Percentiles rank a stretch among this genome's conserved stretches.
Evolutionary conservation across 2,329 filamentous ascomycete species (phyloP).

Genomic region (Stachybotrys elegans): DNA sequence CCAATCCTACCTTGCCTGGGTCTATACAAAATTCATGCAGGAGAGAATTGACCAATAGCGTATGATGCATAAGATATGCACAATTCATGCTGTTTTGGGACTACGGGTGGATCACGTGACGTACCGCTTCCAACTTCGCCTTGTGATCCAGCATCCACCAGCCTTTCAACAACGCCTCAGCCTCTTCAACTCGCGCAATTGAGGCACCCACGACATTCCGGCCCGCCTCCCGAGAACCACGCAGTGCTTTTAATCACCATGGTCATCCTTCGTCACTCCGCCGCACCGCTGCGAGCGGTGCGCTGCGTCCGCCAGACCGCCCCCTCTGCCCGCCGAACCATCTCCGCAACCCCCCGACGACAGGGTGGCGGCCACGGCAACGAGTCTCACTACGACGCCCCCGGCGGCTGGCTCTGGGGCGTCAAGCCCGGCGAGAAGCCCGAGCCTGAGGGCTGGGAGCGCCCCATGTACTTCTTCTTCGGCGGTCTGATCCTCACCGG

Average conservation of each 20-base stretch:
- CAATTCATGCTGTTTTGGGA: too few relatives aligned
- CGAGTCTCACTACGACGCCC: conserved; percentile 81
- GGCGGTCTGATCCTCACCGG: conserved; percentile 68
- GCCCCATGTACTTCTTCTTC: conserved; percentile 77
- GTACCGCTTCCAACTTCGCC: background rate
- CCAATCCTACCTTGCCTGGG: too few relatives aligned
- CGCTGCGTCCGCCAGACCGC: conserved; percentile 30
- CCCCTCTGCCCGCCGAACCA: conserved; percentile 25
- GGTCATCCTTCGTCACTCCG: conserved; percentile 30
- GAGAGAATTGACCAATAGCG: too few relatives aligned
- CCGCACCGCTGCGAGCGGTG: conserved; percentile 29
- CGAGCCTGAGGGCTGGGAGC: conserved; percentile 96
- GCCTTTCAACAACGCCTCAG: background rate
- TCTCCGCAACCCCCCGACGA: conserved; percentile 40
- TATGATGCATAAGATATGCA: too few relatives aligned
- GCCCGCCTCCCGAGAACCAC: conserved; percentile 15
- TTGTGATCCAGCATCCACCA: background rate
- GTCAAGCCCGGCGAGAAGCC: conserved; percentile 93
- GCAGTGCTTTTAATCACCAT: conserved; percentile 19
- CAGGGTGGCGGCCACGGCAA: conserved; percentile 38
- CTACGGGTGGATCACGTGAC: background rate
- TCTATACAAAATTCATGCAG: too few relatives aligned
- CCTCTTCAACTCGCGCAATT: conserved; percentile 18
- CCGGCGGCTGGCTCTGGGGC: conserved; percentile 87
- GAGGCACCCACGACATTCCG: conserved; percentile 15